Percentiles rank a stretch among this genome's conserved stretches.
Evolutionary conservation across 2,329 filamentous ascomycete species (phyloP).

Genomic region (Calonectria honghensis): DNA sequence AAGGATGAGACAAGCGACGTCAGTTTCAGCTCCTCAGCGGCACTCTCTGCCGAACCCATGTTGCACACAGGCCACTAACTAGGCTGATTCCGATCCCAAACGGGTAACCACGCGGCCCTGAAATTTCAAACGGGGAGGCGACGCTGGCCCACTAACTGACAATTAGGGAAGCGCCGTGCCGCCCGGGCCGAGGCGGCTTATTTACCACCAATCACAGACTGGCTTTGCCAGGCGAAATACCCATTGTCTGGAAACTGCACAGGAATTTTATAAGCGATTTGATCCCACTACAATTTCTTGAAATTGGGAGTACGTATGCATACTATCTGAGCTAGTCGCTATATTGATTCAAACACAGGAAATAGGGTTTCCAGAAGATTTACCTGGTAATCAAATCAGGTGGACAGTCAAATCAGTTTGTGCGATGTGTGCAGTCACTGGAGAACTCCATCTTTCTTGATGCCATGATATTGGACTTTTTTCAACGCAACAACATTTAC

Average conservation of each 20-base stretch:
- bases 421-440: too few relatives aligned
- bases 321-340: background rate
- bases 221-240: background rate
- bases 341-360: too few relatives aligned
- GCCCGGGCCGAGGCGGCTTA: constrained; percentile 14
- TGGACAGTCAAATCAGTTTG: too few relatives aligned
- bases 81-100: constrained; percentile 9
- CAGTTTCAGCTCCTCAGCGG: background rate
- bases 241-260: background rate
- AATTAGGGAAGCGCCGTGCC: constrained; percentile 10
- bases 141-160: background rate
- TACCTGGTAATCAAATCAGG: too few relatives aligned
- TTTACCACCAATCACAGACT: background rate
- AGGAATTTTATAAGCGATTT: background rate
- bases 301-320: background rate
- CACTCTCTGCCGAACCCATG: background rate
- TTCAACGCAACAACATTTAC: too few relatives aligned
- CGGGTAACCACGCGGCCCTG: constrained; percentile 9
- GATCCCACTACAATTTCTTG: background rate
- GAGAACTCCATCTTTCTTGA: too few relatives aligned
- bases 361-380: too few relatives aligned
- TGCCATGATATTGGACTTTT: too few relatives aligned
- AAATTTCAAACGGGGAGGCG: constrained; percentile 8
- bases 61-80: background rate
- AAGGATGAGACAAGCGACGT: background rate